phyloP scores from a whole-genome alignment of 208 protist species.

The Crithidia sp. region DNA sequence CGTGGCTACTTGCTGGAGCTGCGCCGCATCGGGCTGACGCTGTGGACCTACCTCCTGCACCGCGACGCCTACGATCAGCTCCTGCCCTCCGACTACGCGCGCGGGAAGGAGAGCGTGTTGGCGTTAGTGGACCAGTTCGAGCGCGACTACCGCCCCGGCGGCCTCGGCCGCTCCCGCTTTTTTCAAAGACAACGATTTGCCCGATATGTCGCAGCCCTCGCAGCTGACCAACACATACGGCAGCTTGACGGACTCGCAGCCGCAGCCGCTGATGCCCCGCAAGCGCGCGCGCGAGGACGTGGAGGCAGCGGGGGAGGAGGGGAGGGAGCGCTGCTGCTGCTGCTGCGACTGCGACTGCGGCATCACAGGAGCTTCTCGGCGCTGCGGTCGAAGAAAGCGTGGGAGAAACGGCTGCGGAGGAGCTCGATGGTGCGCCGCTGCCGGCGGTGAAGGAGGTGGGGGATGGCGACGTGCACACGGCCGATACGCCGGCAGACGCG shows the following conservation, averaged over 20 bases:
- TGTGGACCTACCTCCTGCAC: slow-evolving; percentile 76
- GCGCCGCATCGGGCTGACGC: slow-evolving; percentile 56
- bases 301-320: background rate
- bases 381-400: background rate
- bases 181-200: slow-evolving; percentile 71
- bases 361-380: background rate
- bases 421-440: slow-evolving; percentile 2
- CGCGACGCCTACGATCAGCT: slow-evolving; percentile 71
- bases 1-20: slow-evolving; percentile 74
- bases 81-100: slow-evolving; percentile 66
- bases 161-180: slow-evolving; percentile 71
- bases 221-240: slow-evolving; percentile 37
- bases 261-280: background rate
- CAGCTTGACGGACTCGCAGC: slow-evolving; percentile 13
- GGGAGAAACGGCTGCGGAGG: slow-evolving; percentile 6
- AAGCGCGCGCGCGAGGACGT: slow-evolving; percentile 5
- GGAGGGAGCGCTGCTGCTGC: background rate
- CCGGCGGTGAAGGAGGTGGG: background rate
- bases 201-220: slow-evolving; percentile 16
- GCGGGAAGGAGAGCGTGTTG: slow-evolving; percentile 62
- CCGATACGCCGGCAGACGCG: no score
- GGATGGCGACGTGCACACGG: background rate
- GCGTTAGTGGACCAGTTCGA: slow-evolving; percentile 62
- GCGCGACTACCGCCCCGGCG: slow-evolving; percentile 77
- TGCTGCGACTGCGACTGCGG: background rate